These are phyloP conservation scores for Earliella scabrosa DNA, from an alignment of 1,284 basidiomycete species.

Conservation along the genomic window DNA sequence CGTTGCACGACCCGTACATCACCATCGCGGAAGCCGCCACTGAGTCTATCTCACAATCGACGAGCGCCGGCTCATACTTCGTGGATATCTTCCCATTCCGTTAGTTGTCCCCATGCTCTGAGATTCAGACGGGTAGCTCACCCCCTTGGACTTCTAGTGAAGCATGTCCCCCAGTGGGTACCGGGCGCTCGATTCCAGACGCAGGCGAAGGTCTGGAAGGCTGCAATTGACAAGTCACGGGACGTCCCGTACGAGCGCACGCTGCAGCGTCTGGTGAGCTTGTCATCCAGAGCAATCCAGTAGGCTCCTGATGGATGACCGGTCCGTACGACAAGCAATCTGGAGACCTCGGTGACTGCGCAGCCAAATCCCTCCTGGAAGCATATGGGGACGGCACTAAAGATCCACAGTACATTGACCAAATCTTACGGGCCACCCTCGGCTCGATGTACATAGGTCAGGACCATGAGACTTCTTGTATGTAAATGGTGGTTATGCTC, in stretches of 20 bases:
- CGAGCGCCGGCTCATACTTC: conserved; percentile 25
- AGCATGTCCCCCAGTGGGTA: conserved; percentile 31
- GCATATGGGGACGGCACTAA: conserved; percentile 2
- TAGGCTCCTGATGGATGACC: not conserved
- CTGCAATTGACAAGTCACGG: conserved; percentile 14
- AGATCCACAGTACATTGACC: conserved; percentile 7
- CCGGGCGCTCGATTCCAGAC: conserved; percentile 33
- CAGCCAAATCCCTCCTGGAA: conserved; percentile 15
- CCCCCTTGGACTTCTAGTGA: conserved; percentile 3
- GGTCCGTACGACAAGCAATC: not conserved
- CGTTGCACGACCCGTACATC: conserved; percentile 29
- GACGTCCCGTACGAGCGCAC: conserved; percentile 23
- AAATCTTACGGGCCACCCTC: conserved; percentile 14
- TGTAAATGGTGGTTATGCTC: not conserved
- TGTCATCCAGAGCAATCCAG: not conserved
- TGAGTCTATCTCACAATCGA: conserved; percentile 17
- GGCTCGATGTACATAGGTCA: conserved; percentile 21
- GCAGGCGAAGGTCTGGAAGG: conserved; percentile 24
- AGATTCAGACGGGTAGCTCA: too few relatives aligned
- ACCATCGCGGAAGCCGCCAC: conserved; percentile 29
- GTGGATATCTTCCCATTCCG: conserved; percentile 31
- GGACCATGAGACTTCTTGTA: not conserved
- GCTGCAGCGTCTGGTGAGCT: conserved; percentile 21
- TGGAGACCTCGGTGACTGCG: conserved; percentile 8
- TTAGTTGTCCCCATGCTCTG: conserved; percentile 13